phyloP scores from a whole-genome alignment of 805 yeast species.

The Candida lessepsii region DNA sequence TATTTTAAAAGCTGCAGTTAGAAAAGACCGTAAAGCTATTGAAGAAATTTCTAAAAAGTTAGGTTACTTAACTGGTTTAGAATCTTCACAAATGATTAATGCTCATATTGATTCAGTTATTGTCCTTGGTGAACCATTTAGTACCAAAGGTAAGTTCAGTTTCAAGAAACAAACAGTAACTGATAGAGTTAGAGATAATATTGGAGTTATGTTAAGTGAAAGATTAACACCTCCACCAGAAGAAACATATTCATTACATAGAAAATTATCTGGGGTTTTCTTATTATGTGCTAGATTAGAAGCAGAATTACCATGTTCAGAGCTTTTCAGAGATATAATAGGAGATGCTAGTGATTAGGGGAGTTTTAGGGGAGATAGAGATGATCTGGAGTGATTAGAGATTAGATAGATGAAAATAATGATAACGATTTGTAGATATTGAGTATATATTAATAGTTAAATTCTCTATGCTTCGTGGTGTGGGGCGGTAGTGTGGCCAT shows the following conservation, averaged over 20 bases:
- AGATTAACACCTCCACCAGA: conserved; percentile 97
- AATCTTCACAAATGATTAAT: conserved; percentile 78
- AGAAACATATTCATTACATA: conserved; percentile 93
- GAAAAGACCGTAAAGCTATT: conserved; percentile 61
- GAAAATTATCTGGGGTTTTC: conserved; percentile 93
- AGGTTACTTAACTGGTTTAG: conserved; percentile 91
- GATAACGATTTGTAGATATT: too few species aligned
- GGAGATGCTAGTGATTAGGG: too few species aligned
- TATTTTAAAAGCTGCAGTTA: conserved; percentile 72
- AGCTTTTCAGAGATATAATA: conserved; percentile 73
- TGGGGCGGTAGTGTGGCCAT: too few species aligned
- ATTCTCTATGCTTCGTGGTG: too few species aligned
- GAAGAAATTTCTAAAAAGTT: conserved; percentile 64
- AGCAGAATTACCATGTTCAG: conserved; percentile 79
- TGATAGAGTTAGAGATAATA: conserved; percentile 85
- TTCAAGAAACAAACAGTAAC: conserved; percentile 88
- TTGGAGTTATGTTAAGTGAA: conserved; percentile 86
- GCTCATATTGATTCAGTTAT: conserved; percentile 92
- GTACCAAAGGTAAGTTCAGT: conserved; percentile 58
- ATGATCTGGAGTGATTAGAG: too few species aligned
- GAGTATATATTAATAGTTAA: too few species aligned
- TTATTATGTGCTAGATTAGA: conserved; percentile 80
- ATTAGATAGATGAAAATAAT: too few species aligned
- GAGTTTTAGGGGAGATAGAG: too few species aligned
- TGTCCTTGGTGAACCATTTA: conserved; percentile 91